Conservation (phyloP, 495 filamentous ascomycete species). For the Penicillium cataractarum region DNA sequence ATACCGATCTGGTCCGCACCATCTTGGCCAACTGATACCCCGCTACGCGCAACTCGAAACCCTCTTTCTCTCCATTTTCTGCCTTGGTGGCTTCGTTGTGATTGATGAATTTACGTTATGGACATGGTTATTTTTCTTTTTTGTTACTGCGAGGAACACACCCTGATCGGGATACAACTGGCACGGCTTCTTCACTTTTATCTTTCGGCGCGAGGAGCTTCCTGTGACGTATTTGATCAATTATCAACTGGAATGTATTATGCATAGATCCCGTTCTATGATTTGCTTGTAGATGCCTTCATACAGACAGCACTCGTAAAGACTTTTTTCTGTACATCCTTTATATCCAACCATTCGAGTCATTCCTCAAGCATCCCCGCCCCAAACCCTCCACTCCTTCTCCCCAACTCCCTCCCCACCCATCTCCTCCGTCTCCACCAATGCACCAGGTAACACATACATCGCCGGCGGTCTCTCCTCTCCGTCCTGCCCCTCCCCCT, state of each 20-base stretch:
- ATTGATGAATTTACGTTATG: conserved; percentile 25
- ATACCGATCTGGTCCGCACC: conserved; percentile 90
- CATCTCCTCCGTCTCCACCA: conserved; percentile 55
- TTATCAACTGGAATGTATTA: conserved; percentile 5
- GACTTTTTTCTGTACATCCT: background rate
- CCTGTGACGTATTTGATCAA: conserved; percentile 3
- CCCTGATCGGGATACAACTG: conserved; percentile 12
- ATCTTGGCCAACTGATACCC: conserved; percentile 82
- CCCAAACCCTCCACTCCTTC: conserved; percentile 40
- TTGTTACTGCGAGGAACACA: background rate
- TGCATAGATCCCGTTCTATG: too few relatives aligned
- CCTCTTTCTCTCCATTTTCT: background rate
- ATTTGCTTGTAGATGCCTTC: too few relatives aligned
- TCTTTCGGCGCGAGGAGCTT: conserved; percentile 5
- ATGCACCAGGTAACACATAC: conserved; percentile 62
- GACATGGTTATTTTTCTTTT: conserved; percentile 17
- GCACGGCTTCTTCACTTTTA: conserved; percentile 15
- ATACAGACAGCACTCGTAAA: background rate
- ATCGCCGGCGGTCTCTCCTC: conserved; percentile 48
- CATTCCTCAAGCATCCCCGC: background rate
- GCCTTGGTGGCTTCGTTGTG: background rate
- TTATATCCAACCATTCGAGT: background rate
- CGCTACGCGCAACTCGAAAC: conserved; percentile 15
- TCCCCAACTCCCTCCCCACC: conserved; percentile 32
- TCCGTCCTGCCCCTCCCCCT: conserved; percentile 18